Percentiles rank a stretch among this genome's conserved stretches.
Evolutionary conservation across 257 asterid species (phyloP).

Genomic region (Solanum chilense): DNA sequence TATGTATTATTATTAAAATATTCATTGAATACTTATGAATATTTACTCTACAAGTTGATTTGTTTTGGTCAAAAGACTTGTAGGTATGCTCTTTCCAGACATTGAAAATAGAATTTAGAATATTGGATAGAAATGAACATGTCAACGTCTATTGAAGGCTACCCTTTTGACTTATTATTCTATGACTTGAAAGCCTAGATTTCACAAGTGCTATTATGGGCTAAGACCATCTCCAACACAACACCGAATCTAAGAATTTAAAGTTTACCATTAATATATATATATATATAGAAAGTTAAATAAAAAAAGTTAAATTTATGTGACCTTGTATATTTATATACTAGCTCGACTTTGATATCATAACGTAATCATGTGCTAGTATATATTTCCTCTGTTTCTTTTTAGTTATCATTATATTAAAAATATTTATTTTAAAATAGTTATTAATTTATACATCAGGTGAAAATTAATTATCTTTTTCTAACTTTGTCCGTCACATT

Average conservation of each 20-base stretch:
- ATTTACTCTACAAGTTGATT: background rate
- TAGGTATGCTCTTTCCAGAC: background rate
- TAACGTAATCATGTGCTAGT: background rate
- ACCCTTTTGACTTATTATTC: background rate
- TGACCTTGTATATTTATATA: background rate
- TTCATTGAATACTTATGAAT: background rate
- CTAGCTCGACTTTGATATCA: background rate
- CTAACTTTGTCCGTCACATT: no score
- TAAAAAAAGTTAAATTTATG: background rate
- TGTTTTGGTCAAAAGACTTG: background rate
- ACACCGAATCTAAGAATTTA: no score
- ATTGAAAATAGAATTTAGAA: background rate
- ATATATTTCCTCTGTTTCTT: no score
- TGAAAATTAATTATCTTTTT: background rate
- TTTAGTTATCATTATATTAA: no score
- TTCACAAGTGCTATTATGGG: background rate
- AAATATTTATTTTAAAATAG: no score
- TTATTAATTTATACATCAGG: no score
- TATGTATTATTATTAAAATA: background rate
- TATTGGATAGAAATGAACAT: background rate
- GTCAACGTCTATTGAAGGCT: background rate
- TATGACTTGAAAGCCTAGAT: background rate
- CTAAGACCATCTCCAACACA: background rate
- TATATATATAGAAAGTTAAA: background rate
- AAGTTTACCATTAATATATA: no score